A percentile compares a stretch with the other conserved stretches of the same genome.
Conservation (phyloP, 768 basidiomycete species). For the Hygrocybe coccinea region DNA sequence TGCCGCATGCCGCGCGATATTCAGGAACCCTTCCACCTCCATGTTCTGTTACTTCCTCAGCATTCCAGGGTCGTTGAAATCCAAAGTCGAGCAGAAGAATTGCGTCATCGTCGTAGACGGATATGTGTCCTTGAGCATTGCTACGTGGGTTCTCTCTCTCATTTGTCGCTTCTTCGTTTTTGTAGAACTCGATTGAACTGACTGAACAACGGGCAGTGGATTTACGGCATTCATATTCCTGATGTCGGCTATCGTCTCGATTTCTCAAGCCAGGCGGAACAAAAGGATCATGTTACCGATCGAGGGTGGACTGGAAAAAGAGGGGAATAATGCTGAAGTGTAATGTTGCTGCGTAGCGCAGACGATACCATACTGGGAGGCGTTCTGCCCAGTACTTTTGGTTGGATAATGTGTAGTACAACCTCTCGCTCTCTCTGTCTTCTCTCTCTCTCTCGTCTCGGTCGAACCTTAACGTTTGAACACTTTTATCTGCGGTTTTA, state of each 20-base stretch:
- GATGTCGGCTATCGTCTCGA: background rate
- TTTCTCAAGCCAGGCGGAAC: background rate
- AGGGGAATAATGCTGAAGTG: background rate
- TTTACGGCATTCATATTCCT: slow-evolving; percentile 1
- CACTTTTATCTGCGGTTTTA: too few relatives aligned
- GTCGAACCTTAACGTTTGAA: too few relatives aligned
- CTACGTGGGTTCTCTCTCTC: background rate
- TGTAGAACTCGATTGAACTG: background rate
- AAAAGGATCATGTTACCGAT: slow-evolving; percentile 1
- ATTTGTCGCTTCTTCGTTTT: background rate
- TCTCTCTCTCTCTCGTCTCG: too few relatives aligned
- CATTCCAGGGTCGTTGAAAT: background rate
- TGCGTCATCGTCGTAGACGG: slow-evolving; percentile 4
- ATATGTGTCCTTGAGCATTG: slow-evolving; percentile 2
- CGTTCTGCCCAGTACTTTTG: too few relatives aligned
- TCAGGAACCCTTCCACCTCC: background rate
- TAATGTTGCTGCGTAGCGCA: too few relatives aligned
- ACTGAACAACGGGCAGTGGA: background rate
- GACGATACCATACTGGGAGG: too few relatives aligned
- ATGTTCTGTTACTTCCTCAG: background rate
- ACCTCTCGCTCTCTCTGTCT: too few relatives aligned
- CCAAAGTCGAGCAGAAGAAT: slow-evolving; percentile 1
- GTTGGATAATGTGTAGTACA: too few relatives aligned
- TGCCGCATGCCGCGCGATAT: background rate
- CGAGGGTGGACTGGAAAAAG: background rate